Conservation (phyloP, 768 basidiomycete genomes). For the Tephrocybe sp. region DNA sequence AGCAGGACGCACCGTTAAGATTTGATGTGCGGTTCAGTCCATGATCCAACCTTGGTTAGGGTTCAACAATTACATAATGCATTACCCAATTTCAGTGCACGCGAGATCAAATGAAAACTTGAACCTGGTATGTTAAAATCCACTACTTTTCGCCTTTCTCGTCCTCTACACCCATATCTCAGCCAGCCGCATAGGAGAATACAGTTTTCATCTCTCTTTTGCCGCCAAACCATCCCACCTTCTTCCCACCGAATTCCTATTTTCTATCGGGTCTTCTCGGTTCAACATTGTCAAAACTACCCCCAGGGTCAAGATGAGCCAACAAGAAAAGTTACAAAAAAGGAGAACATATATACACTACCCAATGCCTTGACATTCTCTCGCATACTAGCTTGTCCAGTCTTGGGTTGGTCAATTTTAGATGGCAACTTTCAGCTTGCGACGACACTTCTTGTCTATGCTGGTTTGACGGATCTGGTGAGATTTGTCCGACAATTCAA, state of each 20-base stretch:
- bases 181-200: neutral
- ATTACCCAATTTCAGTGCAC: neutral
- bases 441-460: constrained; percentile 81
- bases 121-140: constrained; percentile 13
- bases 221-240: neutral
- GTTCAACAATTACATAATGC: neutral
- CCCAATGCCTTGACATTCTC: constrained; percentile 89
- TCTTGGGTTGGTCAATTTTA: constrained; percentile 88
- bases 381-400: constrained; percentile 84
- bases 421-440: constrained; percentile 78
- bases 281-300: constrained; percentile 12
- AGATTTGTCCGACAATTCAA: constrained; percentile 25
- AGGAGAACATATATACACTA: constrained; percentile 91
- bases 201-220: neutral
- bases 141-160: constrained; percentile 7
- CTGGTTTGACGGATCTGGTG: constrained; percentile 91
- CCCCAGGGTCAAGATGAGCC: constrained; percentile 12
- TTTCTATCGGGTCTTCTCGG: constrained; percentile 20
- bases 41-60: neutral
- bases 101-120: too few relatives aligned
- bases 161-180: constrained; percentile 6
- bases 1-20: too few relatives aligned
- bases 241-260: neutral
- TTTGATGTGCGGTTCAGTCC: too few relatives aligned
- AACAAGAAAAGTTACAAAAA: constrained; percentile 34